phyloP scores from a whole-genome alignment of 208 protist species.

The Leishmania gerbilli region DNA sequence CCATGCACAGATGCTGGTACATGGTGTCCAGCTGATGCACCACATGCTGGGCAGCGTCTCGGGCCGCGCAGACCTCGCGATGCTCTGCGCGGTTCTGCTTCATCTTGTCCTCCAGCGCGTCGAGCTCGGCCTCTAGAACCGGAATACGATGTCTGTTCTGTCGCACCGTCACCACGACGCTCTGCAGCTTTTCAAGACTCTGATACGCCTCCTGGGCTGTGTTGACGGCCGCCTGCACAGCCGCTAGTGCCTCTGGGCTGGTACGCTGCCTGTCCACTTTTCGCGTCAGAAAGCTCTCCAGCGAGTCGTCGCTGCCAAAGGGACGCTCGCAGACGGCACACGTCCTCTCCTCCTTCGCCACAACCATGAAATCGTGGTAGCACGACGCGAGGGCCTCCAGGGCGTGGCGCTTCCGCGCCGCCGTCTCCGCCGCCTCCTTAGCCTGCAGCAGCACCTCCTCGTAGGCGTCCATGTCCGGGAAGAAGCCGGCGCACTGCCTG shows the following conservation, averaged over 20 bases:
- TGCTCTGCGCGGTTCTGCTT: slow-evolving; percentile 9
- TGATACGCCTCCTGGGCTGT: slow-evolving; percentile 26
- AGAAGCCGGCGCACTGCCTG: slow-evolving; percentile 10
- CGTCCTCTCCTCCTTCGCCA: slow-evolving; percentile 39
- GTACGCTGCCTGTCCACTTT: slow-evolving; percentile 41
- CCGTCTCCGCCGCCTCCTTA: slow-evolving; percentile 22
- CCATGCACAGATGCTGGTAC: slow-evolving; percentile 18
- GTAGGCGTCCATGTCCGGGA: slow-evolving; percentile 43
- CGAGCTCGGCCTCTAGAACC: slow-evolving; percentile 32
- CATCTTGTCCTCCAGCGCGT: not conserved
- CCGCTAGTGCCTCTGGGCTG: slow-evolving; percentile 40
- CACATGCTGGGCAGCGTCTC: slow-evolving; percentile 13
- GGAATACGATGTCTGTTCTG: slow-evolving; percentile 29
- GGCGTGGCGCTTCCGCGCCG: slow-evolving; percentile 40
- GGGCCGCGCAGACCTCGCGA: slow-evolving; percentile 2
- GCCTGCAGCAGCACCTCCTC: slow-evolving; percentile 38
- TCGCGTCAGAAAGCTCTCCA: slow-evolving; percentile 41
- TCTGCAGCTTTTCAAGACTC: slow-evolving; percentile 41
- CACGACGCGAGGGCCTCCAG: slow-evolving; percentile 54
- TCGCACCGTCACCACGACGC: slow-evolving; percentile 38
- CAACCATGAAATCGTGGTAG: slow-evolving; percentile 58
- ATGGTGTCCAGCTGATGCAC: slow-evolving; percentile 23
- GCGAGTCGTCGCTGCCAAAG: slow-evolving; percentile 36
- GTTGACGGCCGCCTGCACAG: slow-evolving; percentile 25
- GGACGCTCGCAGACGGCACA: slow-evolving; percentile 69